Conservation (phyloP, 192 early-diverging fungal species). For the Coemansia sp. region DNA sequence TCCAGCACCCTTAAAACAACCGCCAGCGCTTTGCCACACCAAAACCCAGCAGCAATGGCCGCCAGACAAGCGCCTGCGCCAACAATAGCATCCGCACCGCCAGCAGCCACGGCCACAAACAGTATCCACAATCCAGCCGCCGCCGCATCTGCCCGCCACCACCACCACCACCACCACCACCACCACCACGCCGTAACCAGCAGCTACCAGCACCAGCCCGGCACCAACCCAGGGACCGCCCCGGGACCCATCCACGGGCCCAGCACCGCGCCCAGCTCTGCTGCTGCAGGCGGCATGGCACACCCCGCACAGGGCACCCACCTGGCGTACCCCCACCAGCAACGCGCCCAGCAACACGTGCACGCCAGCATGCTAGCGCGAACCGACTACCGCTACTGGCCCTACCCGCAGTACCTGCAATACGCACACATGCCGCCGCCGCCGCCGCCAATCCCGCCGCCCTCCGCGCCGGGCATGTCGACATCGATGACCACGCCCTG, state of each 20-base stretch:
- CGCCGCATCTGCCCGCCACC: not conserved
- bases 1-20: too few relatives aligned
- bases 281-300: not conserved
- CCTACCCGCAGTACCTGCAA: slow-evolving; percentile 27
- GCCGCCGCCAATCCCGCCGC: slow-evolving; percentile 11
- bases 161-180: not conserved
- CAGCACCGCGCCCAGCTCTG: too few relatives aligned
- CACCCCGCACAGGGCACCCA: not conserved
- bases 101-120: too few relatives aligned
- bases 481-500: slow-evolving; percentile 14
- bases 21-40: too few relatives aligned
- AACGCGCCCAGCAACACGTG: not conserved
- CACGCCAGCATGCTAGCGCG: not conserved
- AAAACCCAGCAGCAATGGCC: too few relatives aligned
- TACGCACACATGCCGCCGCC: slow-evolving; percentile 5
- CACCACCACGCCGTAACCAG: not conserved
- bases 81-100: too few relatives aligned
- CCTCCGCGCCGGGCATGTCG: too few relatives aligned
- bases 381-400: slow-evolving; percentile 37
- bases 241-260: too few relatives aligned
- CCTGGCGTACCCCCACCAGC: not conserved
- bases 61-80: too few relatives aligned
- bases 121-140: not conserved
- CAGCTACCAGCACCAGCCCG: slow-evolving; percentile 12
- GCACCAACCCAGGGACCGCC: too few relatives aligned